Evolutionary conservation across 2,329 filamentous ascomycete genomes (phyloP).

Genomic region (Botryotinia narcissicola): DNA sequence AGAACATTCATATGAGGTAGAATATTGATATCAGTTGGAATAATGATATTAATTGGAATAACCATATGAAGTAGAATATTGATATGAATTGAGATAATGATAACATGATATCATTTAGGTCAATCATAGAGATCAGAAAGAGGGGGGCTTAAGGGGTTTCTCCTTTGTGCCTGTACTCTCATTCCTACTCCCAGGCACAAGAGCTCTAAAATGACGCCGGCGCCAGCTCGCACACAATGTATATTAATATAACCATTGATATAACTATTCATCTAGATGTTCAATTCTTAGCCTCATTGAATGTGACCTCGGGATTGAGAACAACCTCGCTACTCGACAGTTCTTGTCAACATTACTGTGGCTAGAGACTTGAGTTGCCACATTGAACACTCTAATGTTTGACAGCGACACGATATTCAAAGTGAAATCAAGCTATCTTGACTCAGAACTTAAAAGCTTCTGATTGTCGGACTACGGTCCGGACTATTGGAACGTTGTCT

Average conservation of each 20-base stretch:
- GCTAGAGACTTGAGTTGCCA: neutral
- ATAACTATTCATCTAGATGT: neutral
- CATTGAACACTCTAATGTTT: neutral
- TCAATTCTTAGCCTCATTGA: neutral
- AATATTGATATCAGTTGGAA: neutral
- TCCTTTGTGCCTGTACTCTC: neutral
- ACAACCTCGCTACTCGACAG: neutral
- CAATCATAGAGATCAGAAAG: neutral
- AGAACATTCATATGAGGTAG: neutral
- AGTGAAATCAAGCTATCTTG: neutral
- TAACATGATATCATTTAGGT: neutral
- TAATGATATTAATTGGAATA: neutral
- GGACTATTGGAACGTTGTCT: neutral
- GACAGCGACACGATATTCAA: neutral
- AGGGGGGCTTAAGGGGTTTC: neutral
- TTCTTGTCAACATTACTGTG: neutral
- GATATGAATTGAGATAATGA: neutral
- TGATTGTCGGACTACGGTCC: neutral
- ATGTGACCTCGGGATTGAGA: neutral
- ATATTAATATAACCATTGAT: neutral
- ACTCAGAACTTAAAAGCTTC: neutral
- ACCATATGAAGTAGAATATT: neutral
- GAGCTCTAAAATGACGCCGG: neutral
- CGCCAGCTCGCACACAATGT: neutral
- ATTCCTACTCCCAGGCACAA: neutral